Evolutionary conservation across 2,329 filamentous ascomycete genomes (phyloP), one percentile per base, ranked within the genome.

Genomic region (Alternaria sp.): DNA sequence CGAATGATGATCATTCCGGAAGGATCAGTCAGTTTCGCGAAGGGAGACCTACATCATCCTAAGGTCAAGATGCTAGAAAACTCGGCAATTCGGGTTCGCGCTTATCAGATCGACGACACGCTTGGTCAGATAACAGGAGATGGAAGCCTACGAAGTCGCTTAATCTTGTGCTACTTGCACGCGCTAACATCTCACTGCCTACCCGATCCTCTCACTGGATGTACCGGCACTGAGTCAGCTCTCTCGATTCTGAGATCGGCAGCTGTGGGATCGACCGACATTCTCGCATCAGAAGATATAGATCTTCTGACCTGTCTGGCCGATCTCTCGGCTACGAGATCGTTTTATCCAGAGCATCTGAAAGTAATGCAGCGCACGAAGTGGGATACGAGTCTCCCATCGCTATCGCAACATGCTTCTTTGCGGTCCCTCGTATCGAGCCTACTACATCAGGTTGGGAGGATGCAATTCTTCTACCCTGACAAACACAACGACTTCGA

Each of bases 181-280:
- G 86, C 84, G 0, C 60, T 88, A 0, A 89, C 87, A 0, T 86
- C 87, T 0, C 81, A 82, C 53, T 86, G 81, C 25, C 73, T 87
- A 0, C 83, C 84, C 0, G 87, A 89, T 66, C 76, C 75, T 0
- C 76, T 89, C 0, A 86, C 83, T 0, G 50, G 69, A 0, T 73
- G 75, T 6, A 89, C 86, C 0, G 88, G 88, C 0, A 87, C 86
- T 0, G 87, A 90, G 65, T 74, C 85, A 49, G 85, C 87, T 0
- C 67, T 89, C 0, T 65, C 70, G 0, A 85, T 87, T 1, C 71
- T 90, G 1, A 46, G 61, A 0, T 86, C 84, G 0, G 85, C 85
- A 0, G 80, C 85, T 0, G 74, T 87, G 0, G 71, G 76, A 18
- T 89, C 87, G 0, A 84, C 85, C 50, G 72, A 79, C 3, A 50